These are phyloP conservation scores for Opeltia flavorubescens DNA, from an alignment of 495 filamentous ascomycete species.

Conservation along the genomic window DNA sequence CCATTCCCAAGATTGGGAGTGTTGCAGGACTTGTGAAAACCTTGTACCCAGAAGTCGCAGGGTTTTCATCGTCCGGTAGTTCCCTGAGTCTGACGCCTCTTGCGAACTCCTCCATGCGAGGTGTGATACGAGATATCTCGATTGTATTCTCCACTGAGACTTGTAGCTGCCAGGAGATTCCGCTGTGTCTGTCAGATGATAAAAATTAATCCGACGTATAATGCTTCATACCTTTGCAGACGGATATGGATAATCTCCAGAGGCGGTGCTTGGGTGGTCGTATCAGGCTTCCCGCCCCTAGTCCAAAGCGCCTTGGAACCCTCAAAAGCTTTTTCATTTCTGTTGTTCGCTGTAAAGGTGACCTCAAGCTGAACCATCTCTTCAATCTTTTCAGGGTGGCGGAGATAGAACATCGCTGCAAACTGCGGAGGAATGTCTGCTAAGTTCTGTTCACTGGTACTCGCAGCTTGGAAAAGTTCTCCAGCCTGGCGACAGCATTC, in stretches of 20 bases:
- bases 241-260: slow-evolving; percentile 7
- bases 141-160: slow-evolving; percentile 20
- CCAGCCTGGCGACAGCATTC: slow-evolving; percentile 17
- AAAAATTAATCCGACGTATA: neutral
- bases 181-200: slow-evolving; percentile 11
- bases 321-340: slow-evolving; percentile 5
- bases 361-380: slow-evolving; percentile 25
- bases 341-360: neutral
- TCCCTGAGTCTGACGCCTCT: slow-evolving; percentile 7
- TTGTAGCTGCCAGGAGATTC: slow-evolving; percentile 26
- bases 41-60: slow-evolving; percentile 2
- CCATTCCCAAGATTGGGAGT: slow-evolving; percentile 20
- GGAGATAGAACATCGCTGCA: slow-evolving; percentile 32
- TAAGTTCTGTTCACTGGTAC: slow-evolving; percentile 10
- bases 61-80: neutral
- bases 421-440: slow-evolving; percentile 18
- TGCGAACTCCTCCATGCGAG: slow-evolving; percentile 15
- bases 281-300: slow-evolving; percentile 2
- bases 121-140: slow-evolving; percentile 13
- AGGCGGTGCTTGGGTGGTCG: slow-evolving; percentile 1
- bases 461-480: slow-evolving; percentile 32
- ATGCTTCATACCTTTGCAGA: slow-evolving; percentile 6
- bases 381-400: slow-evolving; percentile 13
- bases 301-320: slow-evolving; percentile 11
- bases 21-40: slow-evolving; percentile 5